Evolutionary conservation across 352 stramenopile genomes (phyloP), one percentile per base, ranked within the genome.

Genomic region (Phytophthora rubi): DNA sequence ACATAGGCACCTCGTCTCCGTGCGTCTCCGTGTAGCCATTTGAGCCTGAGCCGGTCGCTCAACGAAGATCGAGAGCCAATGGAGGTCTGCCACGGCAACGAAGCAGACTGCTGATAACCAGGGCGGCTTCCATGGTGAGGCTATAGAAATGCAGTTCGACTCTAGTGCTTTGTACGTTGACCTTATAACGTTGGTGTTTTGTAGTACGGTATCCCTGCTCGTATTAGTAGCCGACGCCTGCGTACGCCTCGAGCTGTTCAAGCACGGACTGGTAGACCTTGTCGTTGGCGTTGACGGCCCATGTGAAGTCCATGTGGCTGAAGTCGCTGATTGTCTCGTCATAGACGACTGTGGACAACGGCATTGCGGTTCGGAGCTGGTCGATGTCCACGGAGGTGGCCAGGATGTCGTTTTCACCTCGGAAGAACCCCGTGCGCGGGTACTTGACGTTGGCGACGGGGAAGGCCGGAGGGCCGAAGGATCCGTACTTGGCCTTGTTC

Each of bases 281-380:
- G 39, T 83, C 63, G 18, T 73, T 76, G 23, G 67, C 73, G 48
- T 87, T 71, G 30, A 63, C 53, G 2, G 75, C 70, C 81, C 77
- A 88, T 15, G 71, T 85, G 35, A 85, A 86, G 71, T 89, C 79
- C 55, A 88, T 64, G 61, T 86, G 79, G 48, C 81, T 88, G 60
- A 82, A 83, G 32, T 64, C 39, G 6, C 73, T 65, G 18, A 86
- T 54, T 2, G 72, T 32, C 44, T 79, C 63, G 13, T 86, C 81
- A 23, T 71, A 60, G 5, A 87, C 45, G 49, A 87, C 60, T 39
- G 81, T 86, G 21, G 67, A 57, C 3, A 47, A 51, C 3, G 79
- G 79, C 13, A 87, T 48, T 4, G 58, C 65, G 16, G 54, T 35
- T 44, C 76, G 72, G 35, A 89, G 67, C 51, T 73, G 68, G 44